A percentile compares a stretch with the other conserved stretches of the same genome.
Evolutionary conservation across 2,329 filamentous ascomycete species (phyloP).

Genomic region (Apiospora kogelbergensis): DNA sequence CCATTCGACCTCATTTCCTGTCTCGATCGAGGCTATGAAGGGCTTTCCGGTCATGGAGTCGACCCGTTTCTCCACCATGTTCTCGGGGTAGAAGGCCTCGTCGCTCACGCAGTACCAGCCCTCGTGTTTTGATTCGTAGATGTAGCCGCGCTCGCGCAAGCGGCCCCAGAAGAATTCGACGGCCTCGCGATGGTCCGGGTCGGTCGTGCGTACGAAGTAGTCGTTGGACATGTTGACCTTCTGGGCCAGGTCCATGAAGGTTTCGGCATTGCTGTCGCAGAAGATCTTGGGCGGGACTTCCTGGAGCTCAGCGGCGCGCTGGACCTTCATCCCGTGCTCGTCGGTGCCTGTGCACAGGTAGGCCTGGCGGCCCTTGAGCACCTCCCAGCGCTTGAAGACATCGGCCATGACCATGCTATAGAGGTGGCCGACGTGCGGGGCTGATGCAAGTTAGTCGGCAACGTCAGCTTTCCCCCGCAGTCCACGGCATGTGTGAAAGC

Average conservation of each 20-base stretch:
- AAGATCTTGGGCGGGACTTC: slow-evolving; percentile 76
- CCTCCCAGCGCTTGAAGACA: slow-evolving; percentile 88
- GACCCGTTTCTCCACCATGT: slow-evolving; percentile 69
- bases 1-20: slow-evolving; percentile 93
- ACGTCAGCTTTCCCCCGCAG: slow-evolving; percentile 19
- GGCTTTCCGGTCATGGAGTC: slow-evolving; percentile 81
- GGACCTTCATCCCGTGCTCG: slow-evolving; percentile 97
- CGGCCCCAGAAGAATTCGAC: slow-evolving; percentile 89
- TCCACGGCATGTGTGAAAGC: neutral
- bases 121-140: slow-evolving; percentile 83
- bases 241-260: slow-evolving; percentile 74
- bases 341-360: slow-evolving; percentile 89
- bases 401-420: slow-evolving; percentile 92
- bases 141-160: slow-evolving; percentile 71
- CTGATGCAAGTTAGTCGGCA: slow-evolving; percentile 42
- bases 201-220: slow-evolving; percentile 90
- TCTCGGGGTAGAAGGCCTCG: slow-evolving; percentile 90
- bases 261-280: slow-evolving; percentile 79
- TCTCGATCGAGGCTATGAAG: slow-evolving; percentile 81
- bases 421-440: slow-evolving; percentile 91
- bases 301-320: slow-evolving; percentile 75
- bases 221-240: slow-evolving; percentile 73
- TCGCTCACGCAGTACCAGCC: slow-evolving; percentile 98
- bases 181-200: slow-evolving; percentile 75
- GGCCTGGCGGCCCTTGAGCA: slow-evolving; percentile 66